Percentiles rank a stretch among this genome's conserved stretches.
Evolutionary conservation across 345 rosid genomes (phyloP).

Genomic region (Chamaenerion angustifolium): DNA sequence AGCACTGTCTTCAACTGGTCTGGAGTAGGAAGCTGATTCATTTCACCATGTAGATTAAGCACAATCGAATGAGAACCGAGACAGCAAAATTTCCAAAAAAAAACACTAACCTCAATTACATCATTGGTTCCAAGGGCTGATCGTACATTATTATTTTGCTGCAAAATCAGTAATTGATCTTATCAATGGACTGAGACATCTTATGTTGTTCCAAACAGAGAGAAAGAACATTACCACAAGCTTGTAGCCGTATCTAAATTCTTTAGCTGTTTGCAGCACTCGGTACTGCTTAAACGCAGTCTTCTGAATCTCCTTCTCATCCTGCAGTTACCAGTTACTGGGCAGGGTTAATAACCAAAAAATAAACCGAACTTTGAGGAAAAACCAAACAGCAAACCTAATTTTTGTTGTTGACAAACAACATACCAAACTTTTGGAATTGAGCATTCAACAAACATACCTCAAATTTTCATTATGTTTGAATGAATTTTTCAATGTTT

Average conservation of each 20-base stretch:
- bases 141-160: constrained; percentile 76
- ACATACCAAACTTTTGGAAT: too few species aligned
- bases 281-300: constrained; percentile 74
- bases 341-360: too few species aligned
- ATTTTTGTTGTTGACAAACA: too few species aligned
- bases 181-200: background rate
- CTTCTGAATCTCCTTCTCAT: constrained; percentile 85
- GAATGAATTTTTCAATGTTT: too few species aligned
- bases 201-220: background rate
- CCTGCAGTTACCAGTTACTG: constrained; percentile 21
- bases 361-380: too few species aligned
- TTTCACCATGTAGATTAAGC: too few species aligned
- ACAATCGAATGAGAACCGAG: too few species aligned
- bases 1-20: constrained; percentile 82
- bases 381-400: too few species aligned
- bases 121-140: constrained; percentile 60
- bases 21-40: constrained; percentile 60
- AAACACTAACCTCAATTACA: constrained; percentile 57
- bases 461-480: too few species aligned
- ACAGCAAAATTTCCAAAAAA: too few species aligned
- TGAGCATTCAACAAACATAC: too few species aligned
- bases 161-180: constrained; percentile 11
- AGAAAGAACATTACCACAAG: constrained; percentile 51
- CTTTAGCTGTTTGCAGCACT: constrained; percentile 45
- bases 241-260: constrained; percentile 95